Evolutionary conservation across 2,329 filamentous ascomycete genomes (phyloP).

Genomic region (Botrytis byssoidea): DNA sequence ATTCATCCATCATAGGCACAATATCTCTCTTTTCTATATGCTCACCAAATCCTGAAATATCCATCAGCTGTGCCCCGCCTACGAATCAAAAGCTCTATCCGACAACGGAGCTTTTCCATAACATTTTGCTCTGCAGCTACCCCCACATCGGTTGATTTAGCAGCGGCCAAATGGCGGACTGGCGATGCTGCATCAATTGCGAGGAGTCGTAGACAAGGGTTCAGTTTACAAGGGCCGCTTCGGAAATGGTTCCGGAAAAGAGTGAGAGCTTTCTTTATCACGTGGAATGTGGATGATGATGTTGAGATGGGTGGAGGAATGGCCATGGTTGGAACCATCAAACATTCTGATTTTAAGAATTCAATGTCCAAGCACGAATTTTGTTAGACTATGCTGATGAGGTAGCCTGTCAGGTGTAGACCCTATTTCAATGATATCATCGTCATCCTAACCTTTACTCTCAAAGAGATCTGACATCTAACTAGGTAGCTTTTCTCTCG

Average conservation of each 20-base stretch:
- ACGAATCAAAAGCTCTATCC: neutral
- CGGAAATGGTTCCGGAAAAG: neutral
- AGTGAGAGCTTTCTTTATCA: neutral
- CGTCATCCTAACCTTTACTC: neutral
- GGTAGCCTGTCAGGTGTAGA: neutral
- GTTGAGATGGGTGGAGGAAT: neutral
- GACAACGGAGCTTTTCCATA: neutral
- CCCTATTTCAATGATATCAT: neutral
- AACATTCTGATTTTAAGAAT: neutral
- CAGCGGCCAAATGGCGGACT: slow-evolving; percentile 9
- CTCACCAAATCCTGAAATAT: neutral
- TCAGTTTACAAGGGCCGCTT: neutral
- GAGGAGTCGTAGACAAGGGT: neutral
- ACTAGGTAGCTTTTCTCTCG: neutral
- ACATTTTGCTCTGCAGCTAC: neutral
- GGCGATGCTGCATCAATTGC: neutral
- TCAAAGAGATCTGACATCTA: neutral
- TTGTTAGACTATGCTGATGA: neutral
- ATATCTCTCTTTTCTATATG: neutral
- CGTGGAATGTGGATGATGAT: neutral
- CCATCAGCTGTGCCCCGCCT: slow-evolving; percentile 7
- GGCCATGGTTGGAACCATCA: neutral
- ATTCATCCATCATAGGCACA: neutral
- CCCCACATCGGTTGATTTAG: neutral
- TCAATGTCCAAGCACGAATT: neutral